phyloP scores from a whole-genome alignment of 257 asterid species.

The Solanum bukasovii region DNA sequence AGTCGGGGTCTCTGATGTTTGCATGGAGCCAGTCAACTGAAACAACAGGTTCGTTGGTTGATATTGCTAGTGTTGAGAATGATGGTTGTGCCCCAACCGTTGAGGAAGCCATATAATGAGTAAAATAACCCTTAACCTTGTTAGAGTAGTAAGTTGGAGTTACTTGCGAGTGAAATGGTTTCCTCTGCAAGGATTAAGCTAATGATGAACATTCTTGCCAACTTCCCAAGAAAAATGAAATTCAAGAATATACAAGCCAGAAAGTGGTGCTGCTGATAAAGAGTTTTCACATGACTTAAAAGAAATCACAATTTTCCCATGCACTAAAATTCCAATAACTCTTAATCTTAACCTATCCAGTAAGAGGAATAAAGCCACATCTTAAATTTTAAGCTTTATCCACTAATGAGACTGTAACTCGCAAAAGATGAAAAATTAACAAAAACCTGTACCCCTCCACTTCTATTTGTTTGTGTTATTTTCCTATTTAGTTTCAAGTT shows the following conservation, averaged over 20 bases:
- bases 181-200: conserved; percentile 26
- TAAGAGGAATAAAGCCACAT: background rate
- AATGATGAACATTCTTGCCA: background rate
- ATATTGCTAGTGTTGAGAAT: conserved; percentile 42
- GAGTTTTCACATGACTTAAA: background rate
- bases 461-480: background rate
- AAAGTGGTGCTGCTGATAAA: background rate
- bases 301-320: background rate
- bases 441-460: background rate
- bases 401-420: background rate
- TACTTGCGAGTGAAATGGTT: conserved; percentile 8
- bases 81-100: conserved; percentile 47
- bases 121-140: conserved; percentile 18
- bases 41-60: conserved; percentile 67
- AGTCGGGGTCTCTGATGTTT: conserved; percentile 68
- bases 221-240: background rate
- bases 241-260: background rate
- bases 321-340: background rate
- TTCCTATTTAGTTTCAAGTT: background rate
- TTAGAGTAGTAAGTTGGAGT: conserved; percentile 21
- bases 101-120: conserved; percentile 52
- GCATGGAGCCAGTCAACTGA: conserved; percentile 98
- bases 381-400: background rate
- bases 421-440: background rate
- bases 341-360: background rate